Evolutionary conservation across 179 eudicot genomes (phyloP).

Genomic region (Dionaea muscipula): DNA sequence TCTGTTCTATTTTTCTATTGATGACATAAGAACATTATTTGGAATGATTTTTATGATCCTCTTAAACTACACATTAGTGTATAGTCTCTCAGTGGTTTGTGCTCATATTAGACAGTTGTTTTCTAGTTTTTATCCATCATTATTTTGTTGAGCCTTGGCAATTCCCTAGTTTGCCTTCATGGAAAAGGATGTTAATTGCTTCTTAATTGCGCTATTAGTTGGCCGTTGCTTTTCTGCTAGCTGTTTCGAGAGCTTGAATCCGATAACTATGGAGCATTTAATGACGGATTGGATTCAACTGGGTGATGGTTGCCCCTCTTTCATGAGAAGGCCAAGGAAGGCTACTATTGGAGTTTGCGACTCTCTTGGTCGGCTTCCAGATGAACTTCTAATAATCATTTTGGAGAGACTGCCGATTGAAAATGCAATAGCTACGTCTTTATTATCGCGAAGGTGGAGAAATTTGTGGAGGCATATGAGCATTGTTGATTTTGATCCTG

Average conservation of each 20-base stretch:
- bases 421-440: slow-evolving; percentile 9
- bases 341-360: slow-evolving; percentile 1
- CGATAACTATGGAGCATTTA: not conserved
- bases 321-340: not conserved
- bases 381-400: slow-evolving; percentile 12
- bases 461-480: slow-evolving; percentile 14
- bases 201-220: no score
- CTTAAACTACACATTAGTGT: no score
- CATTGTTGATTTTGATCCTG: slow-evolving; percentile 6
- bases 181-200: no score
- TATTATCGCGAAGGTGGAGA: slow-evolving; percentile 17
- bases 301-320: not conserved
- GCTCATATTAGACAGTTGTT: no score
- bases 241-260: not conserved
- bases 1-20: no score
- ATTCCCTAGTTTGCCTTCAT: no score
- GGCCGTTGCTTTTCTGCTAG: no score
- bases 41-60: no score
- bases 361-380: slow-evolving; percentile 8
- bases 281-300: not conserved
- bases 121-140: no score
- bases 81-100: no score
- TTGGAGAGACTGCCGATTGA: slow-evolving; percentile 16
- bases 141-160: no score
- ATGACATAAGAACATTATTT: no score